Conservation (phyloP, 768 basidiomycete genomes). For the Cystobasidiopsis lactophilus region DNA sequence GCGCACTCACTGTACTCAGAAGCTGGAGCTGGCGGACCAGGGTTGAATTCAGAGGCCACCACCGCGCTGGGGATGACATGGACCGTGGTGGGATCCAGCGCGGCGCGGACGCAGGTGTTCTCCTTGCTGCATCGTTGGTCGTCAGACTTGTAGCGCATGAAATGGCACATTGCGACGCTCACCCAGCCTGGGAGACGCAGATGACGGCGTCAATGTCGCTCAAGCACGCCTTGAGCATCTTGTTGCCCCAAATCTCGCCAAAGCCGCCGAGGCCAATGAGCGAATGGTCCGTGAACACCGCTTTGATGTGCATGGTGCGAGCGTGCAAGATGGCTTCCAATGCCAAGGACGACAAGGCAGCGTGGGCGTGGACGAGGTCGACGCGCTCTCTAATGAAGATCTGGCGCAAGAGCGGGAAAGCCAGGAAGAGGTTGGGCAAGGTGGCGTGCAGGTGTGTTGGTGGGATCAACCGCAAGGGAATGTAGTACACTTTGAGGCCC, state of each 20-base stretch:
- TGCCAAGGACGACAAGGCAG: conserved; percentile 65
- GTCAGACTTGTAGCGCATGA: background rate
- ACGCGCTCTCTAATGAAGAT: conserved; percentile 73
- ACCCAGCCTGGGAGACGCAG: conserved; percentile 95
- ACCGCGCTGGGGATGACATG: conserved; percentile 90
- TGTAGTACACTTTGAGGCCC: conserved; percentile 75
- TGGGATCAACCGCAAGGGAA: conserved; percentile 42
- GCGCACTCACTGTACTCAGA: background rate
- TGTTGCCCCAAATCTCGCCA: conserved; percentile 91
- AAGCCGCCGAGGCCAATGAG: conserved; percentile 93
- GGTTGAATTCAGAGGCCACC: conserved; percentile 64
- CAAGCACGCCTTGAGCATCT: conserved; percentile 64
- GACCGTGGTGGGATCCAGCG: conserved; percentile 45
- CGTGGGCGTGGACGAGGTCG: conserved; percentile 74
- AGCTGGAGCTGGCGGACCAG: conserved; percentile 23
- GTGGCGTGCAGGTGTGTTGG: conserved; percentile 83
- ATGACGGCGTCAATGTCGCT: conserved; percentile 83
- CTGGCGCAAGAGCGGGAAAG: conserved; percentile 71
- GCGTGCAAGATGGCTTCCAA: conserved; percentile 84
- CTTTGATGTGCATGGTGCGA: conserved; percentile 62
- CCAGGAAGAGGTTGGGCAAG: conserved; percentile 78
- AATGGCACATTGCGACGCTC: too few relatives aligned
- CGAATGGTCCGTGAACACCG: conserved; percentile 91
- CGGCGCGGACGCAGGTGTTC: conserved; percentile 75
- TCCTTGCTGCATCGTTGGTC: conserved; percentile 44